phyloP scores from a whole-genome alignment of 202 grass and related monocot species.

The Tripidium arundinaceum region DNA sequence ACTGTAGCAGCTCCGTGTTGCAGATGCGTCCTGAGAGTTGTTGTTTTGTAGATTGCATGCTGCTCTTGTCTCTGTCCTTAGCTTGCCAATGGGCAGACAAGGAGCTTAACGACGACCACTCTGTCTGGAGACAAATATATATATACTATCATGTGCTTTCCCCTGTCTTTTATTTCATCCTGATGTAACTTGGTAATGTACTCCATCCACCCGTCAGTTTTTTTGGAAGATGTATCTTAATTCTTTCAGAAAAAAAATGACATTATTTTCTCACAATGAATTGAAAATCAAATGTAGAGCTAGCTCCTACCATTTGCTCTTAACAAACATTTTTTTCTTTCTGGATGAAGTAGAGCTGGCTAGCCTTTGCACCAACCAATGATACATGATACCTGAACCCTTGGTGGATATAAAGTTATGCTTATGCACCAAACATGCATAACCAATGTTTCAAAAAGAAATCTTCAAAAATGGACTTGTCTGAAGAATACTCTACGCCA shows the following conservation, averaged over 20 bases:
- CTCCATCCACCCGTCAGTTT: neutral
- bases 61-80: neutral
- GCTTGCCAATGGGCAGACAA: slow-evolving; percentile 28
- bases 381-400: neutral
- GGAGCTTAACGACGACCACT: slow-evolving; percentile 21
- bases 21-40: slow-evolving; percentile 14
- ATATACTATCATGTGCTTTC: neutral
- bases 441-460: neutral
- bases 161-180: neutral
- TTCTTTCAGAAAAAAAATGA: neutral
- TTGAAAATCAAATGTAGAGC: too few species aligned
- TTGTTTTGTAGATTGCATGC: slow-evolving; percentile 25
- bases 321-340: neutral
- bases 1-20: neutral
- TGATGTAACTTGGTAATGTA: neutral
- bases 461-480: neutral
- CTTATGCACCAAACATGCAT: neutral
- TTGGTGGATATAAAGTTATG: neutral
- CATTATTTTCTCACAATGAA: neutral
- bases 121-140: neutral
- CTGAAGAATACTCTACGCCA: neutral
- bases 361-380: neutral
- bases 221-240: neutral
- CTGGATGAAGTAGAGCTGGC: neutral
- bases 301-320: too few species aligned